These are phyloP conservation scores for Sporothrix globosa DNA, from an alignment of 2,329 filamentous ascomycete genomes.

Conservation along the genomic window DNA sequence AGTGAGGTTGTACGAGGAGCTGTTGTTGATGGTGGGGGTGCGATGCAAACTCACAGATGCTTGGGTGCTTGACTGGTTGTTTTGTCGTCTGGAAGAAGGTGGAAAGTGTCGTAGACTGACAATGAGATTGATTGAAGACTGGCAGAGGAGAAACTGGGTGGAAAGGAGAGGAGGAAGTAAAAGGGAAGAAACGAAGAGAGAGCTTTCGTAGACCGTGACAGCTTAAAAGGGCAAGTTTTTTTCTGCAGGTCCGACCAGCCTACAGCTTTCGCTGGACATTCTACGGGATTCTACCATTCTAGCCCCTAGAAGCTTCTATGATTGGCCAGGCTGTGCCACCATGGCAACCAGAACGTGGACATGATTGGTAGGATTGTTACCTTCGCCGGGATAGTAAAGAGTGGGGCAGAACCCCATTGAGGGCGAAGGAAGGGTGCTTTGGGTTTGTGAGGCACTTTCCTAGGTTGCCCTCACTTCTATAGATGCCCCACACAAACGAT, in stretches of 20 bases:
- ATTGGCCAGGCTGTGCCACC: constrained; percentile 35
- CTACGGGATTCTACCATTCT: constrained; percentile 44
- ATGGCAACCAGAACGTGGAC: constrained; percentile 31
- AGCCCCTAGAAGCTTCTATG: constrained; percentile 39
- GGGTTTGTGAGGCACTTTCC: not conserved
- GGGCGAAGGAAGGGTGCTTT: not conserved
- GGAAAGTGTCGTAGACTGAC: constrained; percentile 7
- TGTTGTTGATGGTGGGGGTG: not conserved
- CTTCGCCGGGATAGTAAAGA: constrained; percentile 3
- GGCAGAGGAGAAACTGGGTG: constrained; percentile 7
- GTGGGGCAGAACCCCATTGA: not conserved
- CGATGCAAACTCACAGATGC: constrained; percentile 2
- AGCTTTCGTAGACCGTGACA: constrained; percentile 37
- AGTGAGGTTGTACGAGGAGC: not conserved
- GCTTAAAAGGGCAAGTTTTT: constrained; percentile 42
- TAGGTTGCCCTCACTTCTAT: not conserved
- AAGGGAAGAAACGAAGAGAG: constrained; percentile 31
- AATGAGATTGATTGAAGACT: constrained; percentile 24
- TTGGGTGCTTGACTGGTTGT: not conserved
- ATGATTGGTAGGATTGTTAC: constrained; percentile 33
- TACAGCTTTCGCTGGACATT: constrained; percentile 42
- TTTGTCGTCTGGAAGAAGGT: constrained; percentile 2
- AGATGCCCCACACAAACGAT: not conserved
- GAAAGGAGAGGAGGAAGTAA: constrained; percentile 20
- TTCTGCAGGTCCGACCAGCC: constrained; percentile 34